Base-by-base conservation (phyloP, 768 basidiomycete species). In the Kwoniella shandongensis region DNA sequence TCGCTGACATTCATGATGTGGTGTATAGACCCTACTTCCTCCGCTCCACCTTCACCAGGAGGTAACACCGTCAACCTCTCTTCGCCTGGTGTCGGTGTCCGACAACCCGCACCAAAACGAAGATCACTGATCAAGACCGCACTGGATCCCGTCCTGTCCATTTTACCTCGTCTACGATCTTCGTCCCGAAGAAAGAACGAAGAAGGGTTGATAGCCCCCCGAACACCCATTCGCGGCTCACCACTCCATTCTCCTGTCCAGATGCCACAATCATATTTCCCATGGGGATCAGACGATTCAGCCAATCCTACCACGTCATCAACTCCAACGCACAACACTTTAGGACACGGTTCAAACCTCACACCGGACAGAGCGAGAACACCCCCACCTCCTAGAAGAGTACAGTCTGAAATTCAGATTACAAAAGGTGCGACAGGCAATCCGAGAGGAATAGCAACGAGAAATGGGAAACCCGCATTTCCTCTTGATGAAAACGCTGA, bases 381-480 rank as follows among this genome's bases (percentile, higher is more conserved):
- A 25, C 59, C 59, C 3, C 59, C 59, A 13, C 59, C 59, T 15
- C 59, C 59, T 15, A 48, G 47, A 23, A 48, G 59, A 29, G 46
- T 60, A 17, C 52, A 54, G 40, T 35, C 27, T 17, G 59, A 54
- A 26, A 38, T 54, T 6, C n/a, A 30, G 2, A 40, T 54, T 17
- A 42, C 49, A 1, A 50, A 46, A 15, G 50, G 50, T n/a, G n/a
- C n/a, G 1, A 39, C 30, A 22, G 42, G 23, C 5, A 59, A 59
- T 51, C 59, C 59, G 1, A 30, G 59, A 30, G 59, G 59, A 26
- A 54, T 60, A 50, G 59, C 59, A 13, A 60, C 59, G 15, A 54
- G 59, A 46, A 54, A 60, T 25, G 59, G 59, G 3, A 44, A 18
- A 27, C 56, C 56, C 11, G 54, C 44, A 23, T 18, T 54, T 13